Percentiles rank a stretch among this genome's conserved stretches.
Evolutionary conservation across 148 eudicot genomes (phyloP).

Genomic region (Rhododendron williamsianum): DNA sequence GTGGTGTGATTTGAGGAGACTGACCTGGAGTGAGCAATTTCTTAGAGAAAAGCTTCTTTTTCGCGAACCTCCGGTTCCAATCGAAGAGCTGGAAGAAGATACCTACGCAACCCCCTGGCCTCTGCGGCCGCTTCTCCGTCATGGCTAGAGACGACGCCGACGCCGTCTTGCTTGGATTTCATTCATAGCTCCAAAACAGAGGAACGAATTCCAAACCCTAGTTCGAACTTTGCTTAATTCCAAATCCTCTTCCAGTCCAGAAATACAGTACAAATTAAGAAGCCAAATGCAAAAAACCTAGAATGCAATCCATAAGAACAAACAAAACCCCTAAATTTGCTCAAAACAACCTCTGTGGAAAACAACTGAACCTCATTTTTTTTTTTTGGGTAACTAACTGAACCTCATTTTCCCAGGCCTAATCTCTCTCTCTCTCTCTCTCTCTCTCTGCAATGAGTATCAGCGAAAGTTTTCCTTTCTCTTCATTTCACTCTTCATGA

Average conservation of each 20-base stretch:
- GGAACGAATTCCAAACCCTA: slow-evolving; percentile 11
- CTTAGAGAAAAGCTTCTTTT: slow-evolving; percentile 83
- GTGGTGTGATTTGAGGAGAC: not conserved
- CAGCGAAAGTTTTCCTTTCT: not conserved
- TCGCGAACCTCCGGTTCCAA: slow-evolving; percentile 87
- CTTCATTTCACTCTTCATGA: not conserved
- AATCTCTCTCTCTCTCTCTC: not conserved
- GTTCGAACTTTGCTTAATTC: not conserved
- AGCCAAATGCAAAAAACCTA: not conserved
- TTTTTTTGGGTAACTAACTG: too few species aligned
- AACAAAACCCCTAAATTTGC: not conserved
- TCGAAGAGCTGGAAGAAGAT: slow-evolving; percentile 88
- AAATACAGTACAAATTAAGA: too few species aligned
- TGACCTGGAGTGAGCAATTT: slow-evolving; percentile 82
- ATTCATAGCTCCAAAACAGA: slow-evolving; percentile 21
- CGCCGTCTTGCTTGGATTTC: slow-evolving; percentile 32
- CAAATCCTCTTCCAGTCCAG: too few species aligned
- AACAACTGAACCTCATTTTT: not conserved
- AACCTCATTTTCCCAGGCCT: not conserved
- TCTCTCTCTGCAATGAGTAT: too few species aligned
- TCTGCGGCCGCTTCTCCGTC: slow-evolving; percentile 58
- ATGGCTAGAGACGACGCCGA: slow-evolving; percentile 52
- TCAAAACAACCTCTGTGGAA: not conserved
- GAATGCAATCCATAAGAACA: not conserved
- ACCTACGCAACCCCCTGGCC: slow-evolving; percentile 87